Percentiles rank a stretch among this genome's conserved stretches.
phyloP scores from a whole-genome alignment of 75 land plant species.

The Ceratopteris richardii region DNA sequence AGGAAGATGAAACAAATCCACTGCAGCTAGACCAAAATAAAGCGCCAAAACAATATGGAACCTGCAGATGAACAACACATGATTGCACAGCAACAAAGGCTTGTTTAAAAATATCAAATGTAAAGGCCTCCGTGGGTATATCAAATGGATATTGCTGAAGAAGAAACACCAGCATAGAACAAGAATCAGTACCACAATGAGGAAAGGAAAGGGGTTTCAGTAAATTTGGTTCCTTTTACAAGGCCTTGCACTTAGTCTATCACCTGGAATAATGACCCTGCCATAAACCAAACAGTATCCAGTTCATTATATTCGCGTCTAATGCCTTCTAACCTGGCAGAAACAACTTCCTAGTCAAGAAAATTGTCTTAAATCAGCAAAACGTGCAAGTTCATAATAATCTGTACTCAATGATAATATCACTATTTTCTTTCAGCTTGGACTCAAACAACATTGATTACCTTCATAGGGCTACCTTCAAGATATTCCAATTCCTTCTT shows the following conservation, averaged over 20 bases:
- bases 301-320: slow-evolving; percentile 92
- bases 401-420: not conserved
- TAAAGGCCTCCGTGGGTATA: slow-evolving; percentile 92
- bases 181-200: not conserved
- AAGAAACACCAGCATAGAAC: not conserved
- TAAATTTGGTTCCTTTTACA: no score
- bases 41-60: no score
- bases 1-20: no score
- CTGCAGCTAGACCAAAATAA: no score
- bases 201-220: no score
- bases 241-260: no score
- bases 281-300: slow-evolving; percentile 99
- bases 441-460: slow-evolving; percentile 7
- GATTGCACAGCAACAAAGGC: slow-evolving; percentile 99
- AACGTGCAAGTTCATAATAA: not conserved
- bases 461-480: slow-evolving; percentile 90
- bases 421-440: no score
- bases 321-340: slow-evolving; percentile 76
- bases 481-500: slow-evolving; percentile 69
- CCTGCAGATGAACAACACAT: slow-evolving; percentile 99
- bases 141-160: slow-evolving; percentile 98
- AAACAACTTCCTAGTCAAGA: slow-evolving; percentile 55
- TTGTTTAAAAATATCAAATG: slow-evolving; percentile 98
- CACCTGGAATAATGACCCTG: slow-evolving; percentile 98
- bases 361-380: not conserved